These are phyloP conservation scores for Acanthamoeba lenticulata DNA, from an alignment of 208 protist species.

Conservation along the genomic window DNA sequence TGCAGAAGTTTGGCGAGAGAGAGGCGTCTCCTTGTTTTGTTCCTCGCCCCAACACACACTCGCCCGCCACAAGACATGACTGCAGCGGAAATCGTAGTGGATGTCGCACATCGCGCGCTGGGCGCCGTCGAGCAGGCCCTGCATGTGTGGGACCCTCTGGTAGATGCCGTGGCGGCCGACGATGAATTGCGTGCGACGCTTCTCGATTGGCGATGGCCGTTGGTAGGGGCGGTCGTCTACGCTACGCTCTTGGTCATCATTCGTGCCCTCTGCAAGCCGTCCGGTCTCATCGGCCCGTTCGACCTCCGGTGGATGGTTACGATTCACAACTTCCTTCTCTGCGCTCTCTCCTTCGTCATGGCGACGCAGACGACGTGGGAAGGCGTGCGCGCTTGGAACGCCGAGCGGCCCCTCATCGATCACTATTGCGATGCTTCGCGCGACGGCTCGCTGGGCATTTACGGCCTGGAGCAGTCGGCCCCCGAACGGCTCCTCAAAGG, in stretches of 20 bases:
- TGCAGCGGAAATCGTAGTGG: neutral
- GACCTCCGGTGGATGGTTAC: slow-evolving; percentile 35
- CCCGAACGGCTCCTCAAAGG: slow-evolving; percentile 35
- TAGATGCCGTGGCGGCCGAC: neutral
- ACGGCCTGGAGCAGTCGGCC: neutral
- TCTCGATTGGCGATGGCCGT: slow-evolving; percentile 10
- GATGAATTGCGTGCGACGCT: neutral
- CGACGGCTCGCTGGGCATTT: neutral
- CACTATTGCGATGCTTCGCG: neutral
- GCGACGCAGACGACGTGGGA: slow-evolving; percentile 64
- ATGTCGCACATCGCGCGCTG: neutral
- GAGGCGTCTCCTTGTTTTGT: no score
- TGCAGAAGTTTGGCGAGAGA: no score
- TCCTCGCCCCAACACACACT: no score
- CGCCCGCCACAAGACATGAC: neutral
- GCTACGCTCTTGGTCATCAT: neutral
- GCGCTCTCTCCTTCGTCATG: slow-evolving; percentile 72
- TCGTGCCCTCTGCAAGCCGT: neutral
- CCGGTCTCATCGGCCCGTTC: slow-evolving; percentile 31
- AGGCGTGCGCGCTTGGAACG: neutral
- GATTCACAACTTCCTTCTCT: slow-evolving; percentile 73
- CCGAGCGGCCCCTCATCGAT: neutral
- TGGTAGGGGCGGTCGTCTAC: slow-evolving; percentile 9
- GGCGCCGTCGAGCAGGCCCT: neutral
- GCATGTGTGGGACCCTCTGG: neutral